Conservation (phyloP, 2,329 filamentous ascomycete genomes). For the Fusarium proliferatum region DNA sequence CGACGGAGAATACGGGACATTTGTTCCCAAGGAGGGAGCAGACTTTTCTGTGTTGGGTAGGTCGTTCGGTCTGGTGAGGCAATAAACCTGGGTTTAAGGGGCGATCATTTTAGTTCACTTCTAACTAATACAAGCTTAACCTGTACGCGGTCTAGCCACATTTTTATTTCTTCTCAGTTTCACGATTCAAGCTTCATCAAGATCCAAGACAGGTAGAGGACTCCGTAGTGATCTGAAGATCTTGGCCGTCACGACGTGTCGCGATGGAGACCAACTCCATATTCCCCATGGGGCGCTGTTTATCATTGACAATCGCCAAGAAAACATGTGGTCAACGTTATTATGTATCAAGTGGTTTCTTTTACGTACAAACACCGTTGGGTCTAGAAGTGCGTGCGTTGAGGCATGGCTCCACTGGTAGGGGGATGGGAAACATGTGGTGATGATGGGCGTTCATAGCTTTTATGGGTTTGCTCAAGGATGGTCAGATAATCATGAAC, state of each 20-base stretch:
- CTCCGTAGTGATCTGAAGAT: not conserved
- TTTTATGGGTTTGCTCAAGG: constrained; percentile 16
- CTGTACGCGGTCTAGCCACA: not conserved
- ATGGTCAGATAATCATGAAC: constrained; percentile 1
- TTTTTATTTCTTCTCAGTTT: not conserved
- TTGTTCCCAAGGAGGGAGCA: not conserved
- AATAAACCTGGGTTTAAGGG: constrained; percentile 12
- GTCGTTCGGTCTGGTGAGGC: not conserved
- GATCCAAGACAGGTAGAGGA: not conserved
- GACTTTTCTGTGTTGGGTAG: constrained; percentile 20
- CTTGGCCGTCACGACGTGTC: not conserved
- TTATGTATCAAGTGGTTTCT: constrained; percentile 24
- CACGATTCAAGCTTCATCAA: not conserved
- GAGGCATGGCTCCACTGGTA: constrained; percentile 10
- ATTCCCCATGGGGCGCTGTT: constrained; percentile 27
- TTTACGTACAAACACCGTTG: constrained; percentile 27
- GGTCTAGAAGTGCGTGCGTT: constrained; percentile 20
- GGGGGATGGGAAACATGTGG: constrained; percentile 10
- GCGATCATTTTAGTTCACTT: constrained; percentile 20
- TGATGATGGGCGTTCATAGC: constrained; percentile 4
- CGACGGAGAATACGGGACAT: not conserved
- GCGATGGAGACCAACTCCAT: constrained; percentile 16
- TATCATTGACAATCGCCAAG: constrained; percentile 17
- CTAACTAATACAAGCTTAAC: constrained; percentile 13
- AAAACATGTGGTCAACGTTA: constrained; percentile 30